A percentile compares a stretch with the other conserved stretches of the same genome.
Conservation (phyloP, 2,329 filamentous ascomycete species). For the Penicillium frequentans region DNA sequence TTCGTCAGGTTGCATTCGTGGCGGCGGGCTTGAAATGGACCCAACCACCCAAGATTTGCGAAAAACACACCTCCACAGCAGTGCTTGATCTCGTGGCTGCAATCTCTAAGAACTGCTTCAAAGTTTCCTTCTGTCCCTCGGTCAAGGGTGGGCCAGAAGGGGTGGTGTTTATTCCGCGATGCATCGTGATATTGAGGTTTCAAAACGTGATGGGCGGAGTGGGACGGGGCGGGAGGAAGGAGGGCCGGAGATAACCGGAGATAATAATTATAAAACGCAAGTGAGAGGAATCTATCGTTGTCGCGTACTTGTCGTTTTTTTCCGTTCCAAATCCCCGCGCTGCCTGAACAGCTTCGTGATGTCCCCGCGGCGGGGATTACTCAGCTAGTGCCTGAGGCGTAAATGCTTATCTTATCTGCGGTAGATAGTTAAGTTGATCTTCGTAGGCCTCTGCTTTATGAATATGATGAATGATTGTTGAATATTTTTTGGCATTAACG, state of each 20-base stretch:
- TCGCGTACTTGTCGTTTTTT: neutral
- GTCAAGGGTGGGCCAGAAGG: neutral
- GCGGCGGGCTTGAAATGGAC: neutral
- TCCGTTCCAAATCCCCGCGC: neutral
- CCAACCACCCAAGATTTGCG: neutral
- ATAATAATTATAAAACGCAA: neutral
- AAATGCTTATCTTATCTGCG: neutral
- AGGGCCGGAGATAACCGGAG: neutral
- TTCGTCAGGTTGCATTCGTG: neutral
- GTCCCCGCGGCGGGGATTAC: slow-evolving; percentile 1
- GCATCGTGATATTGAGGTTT: neutral
- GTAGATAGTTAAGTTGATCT: neutral
- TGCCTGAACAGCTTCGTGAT: neutral
- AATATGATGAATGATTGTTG: neutral
- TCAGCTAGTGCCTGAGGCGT: slow-evolving; percentile 6
- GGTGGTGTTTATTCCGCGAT: neutral
- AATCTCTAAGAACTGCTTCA: neutral
- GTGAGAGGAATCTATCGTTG: neutral
- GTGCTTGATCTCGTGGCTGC: neutral
- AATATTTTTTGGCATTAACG: neutral
- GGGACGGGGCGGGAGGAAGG: neutral
- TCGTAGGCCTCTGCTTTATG: neutral
- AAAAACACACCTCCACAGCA: neutral
- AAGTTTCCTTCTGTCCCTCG: neutral
- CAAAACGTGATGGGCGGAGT: neutral